Conservation (phyloP, 495 filamentous ascomycete species). For the Neurospora sp. region DNA sequence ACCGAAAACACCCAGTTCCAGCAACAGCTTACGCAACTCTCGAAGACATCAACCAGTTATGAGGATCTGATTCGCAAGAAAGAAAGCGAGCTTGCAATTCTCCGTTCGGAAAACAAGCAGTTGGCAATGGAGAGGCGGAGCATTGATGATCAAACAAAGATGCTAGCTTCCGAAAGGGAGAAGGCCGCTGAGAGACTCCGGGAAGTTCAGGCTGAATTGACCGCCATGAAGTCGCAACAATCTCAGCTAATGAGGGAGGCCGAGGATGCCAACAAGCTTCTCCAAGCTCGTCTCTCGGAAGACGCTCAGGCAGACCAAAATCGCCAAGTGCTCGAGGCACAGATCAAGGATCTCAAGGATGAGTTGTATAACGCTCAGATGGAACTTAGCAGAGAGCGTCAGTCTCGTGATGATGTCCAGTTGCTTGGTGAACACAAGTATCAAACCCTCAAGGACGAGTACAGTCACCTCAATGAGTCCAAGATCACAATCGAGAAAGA, state of each 20-base stretch:
- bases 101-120: slow-evolving; percentile 73
- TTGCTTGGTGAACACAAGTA: slow-evolving; percentile 86
- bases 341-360: slow-evolving; percentile 76
- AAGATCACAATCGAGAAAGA: slow-evolving; percentile 98
- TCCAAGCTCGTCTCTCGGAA: slow-evolving; percentile 82
- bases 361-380: slow-evolving; percentile 77
- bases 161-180: slow-evolving; percentile 64
- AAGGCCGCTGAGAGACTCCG: slow-evolving; percentile 66
- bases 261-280: slow-evolving; percentile 72
- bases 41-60: slow-evolving; percentile 84
- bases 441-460: slow-evolving; percentile 70
- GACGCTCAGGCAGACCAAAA: slow-evolving; percentile 80
- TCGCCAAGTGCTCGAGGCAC: slow-evolving; percentile 74
- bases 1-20: slow-evolving; percentile 79
- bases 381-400: slow-evolving; percentile 82
- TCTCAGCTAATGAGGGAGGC: slow-evolving; percentile 77
- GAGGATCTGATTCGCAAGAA: slow-evolving; percentile 88
- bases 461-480: slow-evolving; percentile 77
- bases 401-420: slow-evolving; percentile 92
- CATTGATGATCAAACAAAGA: slow-evolving; percentile 65
- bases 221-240: slow-evolving; percentile 77
- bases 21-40: slow-evolving; percentile 76
- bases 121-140: slow-evolving; percentile 64
- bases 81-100: slow-evolving; percentile 81
- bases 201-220: slow-evolving; percentile 77